phyloP scores from a whole-genome alignment of 2,329 filamentous ascomycete genomes.

The Trichoderma atroviride region DNA sequence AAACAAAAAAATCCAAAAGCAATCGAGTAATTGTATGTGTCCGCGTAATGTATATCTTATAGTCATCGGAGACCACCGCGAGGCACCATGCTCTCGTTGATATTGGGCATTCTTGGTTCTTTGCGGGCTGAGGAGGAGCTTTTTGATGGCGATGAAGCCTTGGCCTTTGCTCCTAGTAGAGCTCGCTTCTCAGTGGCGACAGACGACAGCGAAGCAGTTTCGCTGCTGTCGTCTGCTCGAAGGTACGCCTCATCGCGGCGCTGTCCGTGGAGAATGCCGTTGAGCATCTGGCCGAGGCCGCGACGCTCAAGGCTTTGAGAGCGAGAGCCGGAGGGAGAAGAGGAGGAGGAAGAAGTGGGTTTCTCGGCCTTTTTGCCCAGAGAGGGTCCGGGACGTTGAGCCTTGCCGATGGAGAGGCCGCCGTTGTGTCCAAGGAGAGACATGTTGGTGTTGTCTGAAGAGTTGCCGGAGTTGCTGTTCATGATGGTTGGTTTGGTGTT shows the following conservation, averaged over 20 bases:
- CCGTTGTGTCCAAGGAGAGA: constrained; percentile 24
- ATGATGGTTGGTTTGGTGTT: background rate
- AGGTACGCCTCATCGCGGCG: constrained; percentile 13
- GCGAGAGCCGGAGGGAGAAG: background rate
- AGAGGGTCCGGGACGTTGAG: constrained; percentile 22
- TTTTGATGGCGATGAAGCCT: background rate
- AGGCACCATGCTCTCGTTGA: constrained; percentile 8
- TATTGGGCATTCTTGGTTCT: background rate
- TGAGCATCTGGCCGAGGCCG: constrained; percentile 4
- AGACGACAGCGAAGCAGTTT: constrained; percentile 21
- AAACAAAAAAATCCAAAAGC: background rate
- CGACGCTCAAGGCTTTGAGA: background rate
- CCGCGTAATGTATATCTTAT: background rate
- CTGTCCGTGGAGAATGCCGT: constrained; percentile 15
- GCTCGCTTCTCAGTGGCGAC: constrained; percentile 20
- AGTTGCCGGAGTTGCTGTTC: constrained; percentile 3
- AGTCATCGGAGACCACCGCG: background rate
- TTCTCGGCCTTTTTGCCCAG: background rate
- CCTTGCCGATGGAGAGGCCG: constrained; percentile 17
- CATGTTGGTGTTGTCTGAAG: constrained; percentile 7
- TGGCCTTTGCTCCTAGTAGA: constrained; percentile 11
- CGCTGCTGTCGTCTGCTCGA: constrained; percentile 10
- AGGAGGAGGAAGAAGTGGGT: constrained; percentile 6
- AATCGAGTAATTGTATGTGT: background rate
- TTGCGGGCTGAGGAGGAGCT: background rate